Conservation (phyloP, 1,284 basidiomycete species). For the Phlebopus sp. region DNA sequence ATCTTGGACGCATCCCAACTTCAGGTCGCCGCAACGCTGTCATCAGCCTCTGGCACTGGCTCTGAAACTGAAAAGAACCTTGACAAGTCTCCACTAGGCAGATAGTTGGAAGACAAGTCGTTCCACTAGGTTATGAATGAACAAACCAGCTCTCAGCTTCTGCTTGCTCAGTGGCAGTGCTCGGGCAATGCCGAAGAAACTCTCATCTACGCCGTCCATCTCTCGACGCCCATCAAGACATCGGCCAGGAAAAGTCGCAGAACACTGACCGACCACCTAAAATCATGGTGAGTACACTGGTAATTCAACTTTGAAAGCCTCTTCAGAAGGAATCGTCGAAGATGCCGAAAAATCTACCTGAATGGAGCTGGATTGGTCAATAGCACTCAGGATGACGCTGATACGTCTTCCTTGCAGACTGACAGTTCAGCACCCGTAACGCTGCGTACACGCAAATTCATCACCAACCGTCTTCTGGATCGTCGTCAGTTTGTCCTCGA, state of each 20-base stretch:
- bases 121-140: no score
- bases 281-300: slow-evolving; percentile 27
- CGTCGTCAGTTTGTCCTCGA: slow-evolving; percentile 93
- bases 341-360: slow-evolving; percentile 6
- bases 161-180: slow-evolving; percentile 22
- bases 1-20: no score
- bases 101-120: no score
- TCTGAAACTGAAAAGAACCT: no score
- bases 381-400: slow-evolving; percentile 20
- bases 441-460: slow-evolving; percentile 98
- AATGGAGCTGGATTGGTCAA: slow-evolving; percentile 22
- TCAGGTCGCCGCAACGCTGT: no score
- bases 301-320: background rate
- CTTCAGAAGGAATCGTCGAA: background rate
- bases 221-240: slow-evolving; percentile 20
- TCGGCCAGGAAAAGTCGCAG: slow-evolving; percentile 21
- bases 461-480: slow-evolving; percentile 97
- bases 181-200: slow-evolving; percentile 27
- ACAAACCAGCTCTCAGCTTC: no score
- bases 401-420: slow-evolving; percentile 43
- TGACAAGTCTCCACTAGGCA: no score
- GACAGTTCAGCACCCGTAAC: slow-evolving; percentile 92
- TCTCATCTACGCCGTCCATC: slow-evolving; percentile 14
- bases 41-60: no score
- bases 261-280: slow-evolving; percentile 13